Evolutionary conservation across 2,329 filamentous ascomycete genomes (phyloP), one percentile per base, ranked within the genome.

Genomic region (Ophiognomonia clavigignenti-juglandacearum): DNA sequence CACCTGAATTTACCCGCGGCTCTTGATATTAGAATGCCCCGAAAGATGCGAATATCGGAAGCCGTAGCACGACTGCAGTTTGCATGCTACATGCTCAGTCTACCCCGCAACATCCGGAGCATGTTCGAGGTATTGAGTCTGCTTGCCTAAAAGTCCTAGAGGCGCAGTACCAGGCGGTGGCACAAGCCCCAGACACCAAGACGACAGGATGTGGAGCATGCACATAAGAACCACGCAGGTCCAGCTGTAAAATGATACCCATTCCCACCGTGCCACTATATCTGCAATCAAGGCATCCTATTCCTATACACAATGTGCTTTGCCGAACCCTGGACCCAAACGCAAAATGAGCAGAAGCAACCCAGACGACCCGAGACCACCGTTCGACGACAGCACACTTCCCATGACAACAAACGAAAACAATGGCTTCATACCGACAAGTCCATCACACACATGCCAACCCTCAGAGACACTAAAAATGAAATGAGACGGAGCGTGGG

Each of bases 221-320:
- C 26, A 7, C 3, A 23, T 4, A n/a, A 24, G n/a, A 14, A 3
- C 7, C 19, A 24, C 27, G 34, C 23, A 35, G 27, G 8, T 22
- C 19, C 36, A 38, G n/a, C 13, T 11, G n/a, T 9, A 24, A 22
- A 32, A 40, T 18, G 19, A 34, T 16, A 26, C 16, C 10, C 22
- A 42, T 16, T 16, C 16, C 18, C 19, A 8, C 39, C 24, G 19
- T 34, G 18, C 32, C 22, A 48, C 24, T 35, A 44, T 36, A 22
- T 24, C 31, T 48, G 41, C 45, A 31, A 39, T 19, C 18, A 32
- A 45, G 48, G 45, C 41, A 48, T 51, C 26, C 45, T 42, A 51
- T 39, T 34, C 45, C 29, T 23, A 38, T 36, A 36, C 34, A 36
- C 34, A 51, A 41, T 19, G 32, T 48, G 45, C 26, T 34, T 32